A percentile compares a stretch with the other conserved stretches of the same genome.
Conservation (phyloP, 495 filamentous ascomycete genomes). For the Penicillium egyptiacum region DNA sequence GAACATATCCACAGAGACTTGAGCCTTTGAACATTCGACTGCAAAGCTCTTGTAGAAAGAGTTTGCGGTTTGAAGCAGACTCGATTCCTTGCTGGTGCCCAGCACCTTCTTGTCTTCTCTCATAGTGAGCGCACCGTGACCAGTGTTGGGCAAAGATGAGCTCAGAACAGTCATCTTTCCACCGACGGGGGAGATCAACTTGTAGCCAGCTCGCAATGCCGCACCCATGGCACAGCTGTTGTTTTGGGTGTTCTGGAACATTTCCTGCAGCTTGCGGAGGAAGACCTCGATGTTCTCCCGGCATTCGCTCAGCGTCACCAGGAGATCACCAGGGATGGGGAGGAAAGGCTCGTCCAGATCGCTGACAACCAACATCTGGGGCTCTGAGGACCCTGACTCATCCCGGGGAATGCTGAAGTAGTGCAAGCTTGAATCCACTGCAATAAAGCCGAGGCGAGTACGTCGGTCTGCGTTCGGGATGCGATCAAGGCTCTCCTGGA, state of each 20-base stretch:
- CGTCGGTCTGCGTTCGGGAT: constrained; percentile 96
- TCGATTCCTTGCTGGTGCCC: constrained; percentile 87
- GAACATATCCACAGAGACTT: constrained; percentile 99
- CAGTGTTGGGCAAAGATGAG: constrained; percentile 86
- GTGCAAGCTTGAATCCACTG: constrained; percentile 90
- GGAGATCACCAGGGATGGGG: constrained; percentile 86
- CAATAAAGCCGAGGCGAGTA: constrained; percentile 91
- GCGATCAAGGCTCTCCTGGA: constrained; percentile 90
- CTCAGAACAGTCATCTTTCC: constrained; percentile 92
- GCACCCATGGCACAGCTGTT: constrained; percentile 87
- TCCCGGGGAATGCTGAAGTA: constrained; percentile 95
- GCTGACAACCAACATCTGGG: constrained; percentile 90
- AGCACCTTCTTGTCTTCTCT: constrained; percentile 96
- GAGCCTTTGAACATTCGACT: constrained; percentile 97
- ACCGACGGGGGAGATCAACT: constrained; percentile 87
- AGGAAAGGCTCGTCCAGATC: constrained; percentile 97
- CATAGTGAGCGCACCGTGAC: constrained; percentile 86
- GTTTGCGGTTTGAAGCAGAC: constrained; percentile 83
- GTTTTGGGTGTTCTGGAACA: constrained; percentile 94
- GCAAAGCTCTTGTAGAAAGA: constrained; percentile 99
- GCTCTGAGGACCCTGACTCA: constrained; percentile 74
- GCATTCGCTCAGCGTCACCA: constrained; percentile 87
- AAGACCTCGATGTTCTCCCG: constrained; percentile 87
- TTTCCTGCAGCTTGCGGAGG: constrained; percentile 85
- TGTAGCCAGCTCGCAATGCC: constrained; percentile 88